Evolutionary conservation across 192 early-diverging fungal genomes (phyloP).

Genomic region (Backusella liffmaniae): DNA sequence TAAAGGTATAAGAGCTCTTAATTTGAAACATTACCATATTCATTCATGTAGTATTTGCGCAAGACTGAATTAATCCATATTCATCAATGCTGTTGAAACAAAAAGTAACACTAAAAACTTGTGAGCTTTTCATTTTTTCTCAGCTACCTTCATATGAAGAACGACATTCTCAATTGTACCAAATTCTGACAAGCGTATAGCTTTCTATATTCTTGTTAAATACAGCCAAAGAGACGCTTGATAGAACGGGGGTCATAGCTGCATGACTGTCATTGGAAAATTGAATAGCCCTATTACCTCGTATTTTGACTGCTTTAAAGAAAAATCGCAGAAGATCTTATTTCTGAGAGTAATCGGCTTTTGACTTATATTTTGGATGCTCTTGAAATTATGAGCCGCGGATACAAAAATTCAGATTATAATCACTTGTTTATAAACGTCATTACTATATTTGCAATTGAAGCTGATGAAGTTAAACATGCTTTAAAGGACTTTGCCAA

Average conservation of each 20-base stretch:
- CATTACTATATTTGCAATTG: slow-evolving; percentile 90
- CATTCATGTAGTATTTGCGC: too few relatives aligned
- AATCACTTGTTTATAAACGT: slow-evolving; percentile 99
- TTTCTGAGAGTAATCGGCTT: slow-evolving; percentile 88
- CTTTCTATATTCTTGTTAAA: slow-evolving; percentile 73
- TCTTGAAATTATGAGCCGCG: slow-evolving; percentile 85
- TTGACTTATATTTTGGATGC: slow-evolving; percentile 93
- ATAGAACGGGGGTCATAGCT: slow-evolving; percentile 85
- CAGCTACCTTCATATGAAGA: slow-evolving; percentile 91
- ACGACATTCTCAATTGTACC: slow-evolving; percentile 77
- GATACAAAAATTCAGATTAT: slow-evolving; percentile 94
- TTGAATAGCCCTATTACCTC: slow-evolving; percentile 58
- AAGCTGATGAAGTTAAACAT: slow-evolving; percentile 76
- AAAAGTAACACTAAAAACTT: slow-evolving; percentile 88
- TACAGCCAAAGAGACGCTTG: slow-evolving; percentile 63
- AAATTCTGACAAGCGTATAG: slow-evolving; percentile 73
- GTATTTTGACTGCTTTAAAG: slow-evolving; percentile 56
- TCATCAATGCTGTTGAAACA: slow-evolving; percentile 19
- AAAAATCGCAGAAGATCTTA: slow-evolving; percentile 74
- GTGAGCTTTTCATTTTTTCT: slow-evolving; percentile 90
- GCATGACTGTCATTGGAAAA: slow-evolving; percentile 68
- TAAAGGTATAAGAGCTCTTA: too few relatives aligned
- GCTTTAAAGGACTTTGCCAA: slow-evolving; percentile 89
- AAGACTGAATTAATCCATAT: too few relatives aligned
- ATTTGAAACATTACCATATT: too few relatives aligned